Evolutionary conservation across 2,329 filamentous ascomycete species (phyloP), one percentile per base, ranked within the genome.

Genomic region (Onygena corvina): DNA sequence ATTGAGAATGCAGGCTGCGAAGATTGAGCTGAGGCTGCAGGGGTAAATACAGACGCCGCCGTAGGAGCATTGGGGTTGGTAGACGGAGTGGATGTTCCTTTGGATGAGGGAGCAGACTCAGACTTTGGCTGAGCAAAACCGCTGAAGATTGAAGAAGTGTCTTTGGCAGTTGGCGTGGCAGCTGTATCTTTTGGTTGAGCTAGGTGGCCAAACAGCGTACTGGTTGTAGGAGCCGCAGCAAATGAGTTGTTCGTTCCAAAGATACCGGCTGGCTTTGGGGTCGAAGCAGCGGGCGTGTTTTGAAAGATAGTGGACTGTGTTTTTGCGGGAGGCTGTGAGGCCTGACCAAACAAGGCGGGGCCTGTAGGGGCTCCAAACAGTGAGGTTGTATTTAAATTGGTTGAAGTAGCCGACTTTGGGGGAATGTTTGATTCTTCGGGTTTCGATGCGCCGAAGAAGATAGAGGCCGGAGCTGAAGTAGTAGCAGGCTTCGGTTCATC

Each of bases 351-450:
- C 6, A 34, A 33, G 2, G 46, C 9, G 12, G 49, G 16, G 35
- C 49, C 46, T 12, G 25, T 21, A 35, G 34, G 25, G 9, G 23
- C 44, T 21, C 53, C 53, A 18, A 53, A 55, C 16, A 55, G 27
- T n/a, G 49, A 46, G 27, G 8, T 30, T n/a, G n/a, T n/a, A n/a
- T n/a, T n/a, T n/a, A n/a, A n/a, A n/a, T n/a, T n/a, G n/a, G n/a
- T n/a, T n/a, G n/a, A n/a, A n/a, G n/a, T n/a, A n/a, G n/a, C n/a
- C n/a, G n/a, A n/a, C n/a, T n/a, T n/a, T n/a, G n/a, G n/a, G n/a
- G n/a, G n/a, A n/a, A n/a, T n/a, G n/a, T n/a, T n/a, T n/a, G n/a
- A n/a, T n/a, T n/a, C n/a, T n/a, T n/a, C n/a, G 30, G 30, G 30
- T n/a, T 7, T 31, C 8, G 30, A 31, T 8, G 30, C 30, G 7